Conservation (phyloP, 2,329 filamentous ascomycete genomes). For the Aquanectria penicillioides region DNA sequence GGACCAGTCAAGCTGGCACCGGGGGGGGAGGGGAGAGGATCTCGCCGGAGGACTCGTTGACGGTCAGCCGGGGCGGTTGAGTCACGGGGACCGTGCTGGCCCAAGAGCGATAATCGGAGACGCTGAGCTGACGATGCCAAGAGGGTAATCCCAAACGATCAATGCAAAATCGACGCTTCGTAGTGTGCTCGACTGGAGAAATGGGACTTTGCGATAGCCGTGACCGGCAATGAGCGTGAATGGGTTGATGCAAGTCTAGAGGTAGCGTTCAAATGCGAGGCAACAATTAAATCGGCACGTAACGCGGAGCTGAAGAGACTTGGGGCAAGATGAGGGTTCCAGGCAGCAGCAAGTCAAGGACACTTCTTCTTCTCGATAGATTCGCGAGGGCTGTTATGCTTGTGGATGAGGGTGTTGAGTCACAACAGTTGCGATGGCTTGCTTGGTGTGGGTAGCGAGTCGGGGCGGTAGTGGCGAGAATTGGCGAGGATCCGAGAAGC, state of each 20-base stretch:
- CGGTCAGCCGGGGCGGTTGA: conserved; percentile 37
- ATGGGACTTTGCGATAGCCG: conserved; percentile 24
- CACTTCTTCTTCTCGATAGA: conserved; percentile 48
- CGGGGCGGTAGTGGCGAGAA: conserved; percentile 35
- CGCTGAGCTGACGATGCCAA: conserved; percentile 27
- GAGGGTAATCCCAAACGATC: conserved; percentile 40
- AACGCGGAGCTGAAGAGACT: conserved; percentile 24
- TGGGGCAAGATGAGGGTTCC: conserved; percentile 29
- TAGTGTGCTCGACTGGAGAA: conserved; percentile 14
- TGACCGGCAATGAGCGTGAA: conserved; percentile 17
- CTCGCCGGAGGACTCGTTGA: conserved; percentile 38
- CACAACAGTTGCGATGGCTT: conserved; percentile 39
- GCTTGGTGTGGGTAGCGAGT: conserved; percentile 39
- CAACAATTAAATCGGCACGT: conserved; percentile 5
- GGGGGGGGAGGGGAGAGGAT: conserved; percentile 44
- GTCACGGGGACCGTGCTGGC: conserved; percentile 36
- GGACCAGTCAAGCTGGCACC: conserved; percentile 43
- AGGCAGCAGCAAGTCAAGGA: conserved; percentile 36
- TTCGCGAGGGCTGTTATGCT: conserved; percentile 31
- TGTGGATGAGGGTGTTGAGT: conserved; percentile 32
- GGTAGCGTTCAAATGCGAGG: neutral
- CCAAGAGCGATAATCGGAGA: conserved; percentile 24
- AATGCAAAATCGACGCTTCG: conserved; percentile 32
- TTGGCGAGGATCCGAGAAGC: conserved; percentile 20
- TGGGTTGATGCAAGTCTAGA: conserved; percentile 1